Conservation (phyloP, 2,329 filamentous ascomycete genomes). For the Fusarium anguioides region DNA sequence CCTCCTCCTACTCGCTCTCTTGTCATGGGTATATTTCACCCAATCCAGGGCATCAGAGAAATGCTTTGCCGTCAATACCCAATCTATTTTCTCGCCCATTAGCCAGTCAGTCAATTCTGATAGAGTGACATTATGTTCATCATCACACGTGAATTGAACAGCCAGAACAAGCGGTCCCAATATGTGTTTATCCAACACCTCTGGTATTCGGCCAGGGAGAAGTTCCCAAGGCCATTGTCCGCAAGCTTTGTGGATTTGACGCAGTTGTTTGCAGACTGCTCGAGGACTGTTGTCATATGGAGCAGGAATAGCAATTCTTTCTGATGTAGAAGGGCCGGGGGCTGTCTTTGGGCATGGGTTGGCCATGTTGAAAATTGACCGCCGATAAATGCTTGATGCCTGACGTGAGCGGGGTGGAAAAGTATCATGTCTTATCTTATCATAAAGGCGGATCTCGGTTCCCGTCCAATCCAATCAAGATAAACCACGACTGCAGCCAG, state of each 20-base stretch:
- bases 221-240: constrained; percentile 5
- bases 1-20: background rate
- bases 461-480: background rate
- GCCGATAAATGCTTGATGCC: background rate
- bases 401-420: constrained; percentile 3
- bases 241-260: background rate
- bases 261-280: constrained; percentile 1
- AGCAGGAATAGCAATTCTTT: background rate
- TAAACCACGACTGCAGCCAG: no score
- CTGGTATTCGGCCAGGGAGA: background rate
- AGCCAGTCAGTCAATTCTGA: background rate
- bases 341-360: background rate
- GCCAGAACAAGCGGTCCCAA: background rate
- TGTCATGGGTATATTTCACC: background rate
- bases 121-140: background rate
- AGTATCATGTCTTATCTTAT: background rate
- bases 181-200: background rate
- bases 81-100: background rate
- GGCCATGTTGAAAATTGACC: constrained; percentile 10
- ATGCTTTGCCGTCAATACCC: background rate
- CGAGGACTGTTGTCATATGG: background rate
- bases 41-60: background rate
- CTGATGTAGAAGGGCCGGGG: background rate
- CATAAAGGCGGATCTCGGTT: background rate
- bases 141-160: background rate